These are phyloP conservation scores for Lepiota venenata DNA, from an alignment of 768 basidiomycete genomes.

Conservation along the genomic window DNA sequence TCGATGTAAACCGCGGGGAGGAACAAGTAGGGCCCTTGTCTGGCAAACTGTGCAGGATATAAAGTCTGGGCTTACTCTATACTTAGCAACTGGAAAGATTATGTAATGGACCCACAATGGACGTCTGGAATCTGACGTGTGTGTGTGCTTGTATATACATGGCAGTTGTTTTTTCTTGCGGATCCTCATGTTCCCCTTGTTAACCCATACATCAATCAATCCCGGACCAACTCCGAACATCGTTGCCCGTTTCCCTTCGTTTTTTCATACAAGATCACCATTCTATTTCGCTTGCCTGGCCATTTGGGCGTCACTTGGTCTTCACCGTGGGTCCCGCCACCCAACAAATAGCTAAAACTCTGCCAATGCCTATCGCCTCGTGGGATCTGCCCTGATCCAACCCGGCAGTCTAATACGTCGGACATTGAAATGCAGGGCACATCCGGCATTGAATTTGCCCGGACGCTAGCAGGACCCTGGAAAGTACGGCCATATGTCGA, in stretches of 20 bases:
- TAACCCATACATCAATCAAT: not conserved
- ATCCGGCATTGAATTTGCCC: not conserved
- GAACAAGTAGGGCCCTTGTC: conserved; percentile 9
- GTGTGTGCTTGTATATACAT: conserved; percentile 11
- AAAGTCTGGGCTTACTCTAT: conserved; percentile 4
- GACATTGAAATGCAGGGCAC: conserved; percentile 6
- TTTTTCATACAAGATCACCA: not conserved
- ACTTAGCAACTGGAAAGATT: conserved; percentile 11
- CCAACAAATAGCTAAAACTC: not conserved
- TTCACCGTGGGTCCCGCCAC: not conserved
- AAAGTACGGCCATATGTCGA: too few species aligned
- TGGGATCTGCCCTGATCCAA: not conserved
- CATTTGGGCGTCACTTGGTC: not conserved
- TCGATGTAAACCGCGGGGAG: conserved; percentile 22
- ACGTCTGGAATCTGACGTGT: conserved; percentile 7
- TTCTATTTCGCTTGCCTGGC: not conserved
- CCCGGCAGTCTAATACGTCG: not conserved
- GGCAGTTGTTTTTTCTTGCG: conserved; percentile 9
- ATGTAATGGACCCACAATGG: conserved; percentile 13
- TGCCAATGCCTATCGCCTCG: not conserved
- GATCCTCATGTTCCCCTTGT: conserved; percentile 2
- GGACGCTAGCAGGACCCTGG: too few species aligned
- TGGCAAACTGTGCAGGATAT: conserved; percentile 8
- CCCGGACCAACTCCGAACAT: not conserved
- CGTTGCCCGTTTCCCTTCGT: not conserved